These are phyloP conservation scores for Mentha longifolia DNA, from an alignment of 257 asterid species.

Conservation along the genomic window DNA sequence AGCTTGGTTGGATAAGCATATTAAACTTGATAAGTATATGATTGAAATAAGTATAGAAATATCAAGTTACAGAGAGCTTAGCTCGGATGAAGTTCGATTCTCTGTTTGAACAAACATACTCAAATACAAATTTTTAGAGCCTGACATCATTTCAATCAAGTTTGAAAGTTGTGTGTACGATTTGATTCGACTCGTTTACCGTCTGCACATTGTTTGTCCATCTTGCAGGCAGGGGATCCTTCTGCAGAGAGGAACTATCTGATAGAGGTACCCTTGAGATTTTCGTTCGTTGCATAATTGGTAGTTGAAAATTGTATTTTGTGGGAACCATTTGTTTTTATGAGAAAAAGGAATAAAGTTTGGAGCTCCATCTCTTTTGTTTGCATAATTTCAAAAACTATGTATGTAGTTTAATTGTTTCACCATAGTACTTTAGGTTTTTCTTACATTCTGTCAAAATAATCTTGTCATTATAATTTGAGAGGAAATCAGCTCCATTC, in stretches of 20 bases:
- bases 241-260: conserved; percentile 62
- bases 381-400: neutral
- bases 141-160: neutral
- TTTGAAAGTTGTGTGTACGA: neutral
- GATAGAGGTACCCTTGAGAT: conserved; percentile 58
- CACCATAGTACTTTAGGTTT: neutral
- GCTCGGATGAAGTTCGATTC: too few relatives aligned
- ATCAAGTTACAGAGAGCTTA: neutral
- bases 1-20: neutral
- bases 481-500: neutral
- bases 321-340: neutral
- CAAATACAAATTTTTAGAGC: neutral
- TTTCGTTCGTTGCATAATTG: neutral
- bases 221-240: conserved; percentile 77
- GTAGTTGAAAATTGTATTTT: neutral
- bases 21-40: neutral
- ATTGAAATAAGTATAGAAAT: neutral
- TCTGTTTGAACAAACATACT: neutral
- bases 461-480: neutral
- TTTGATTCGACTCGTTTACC: neutral
- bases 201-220: neutral
- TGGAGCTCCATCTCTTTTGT: neutral
- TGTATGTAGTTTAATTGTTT: conserved; percentile 14
- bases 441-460: neutral
- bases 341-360: neutral